Conservation (phyloP, 1,284 basidiomycete genomes). For the Moesziomyces parantarcticus region DNA sequence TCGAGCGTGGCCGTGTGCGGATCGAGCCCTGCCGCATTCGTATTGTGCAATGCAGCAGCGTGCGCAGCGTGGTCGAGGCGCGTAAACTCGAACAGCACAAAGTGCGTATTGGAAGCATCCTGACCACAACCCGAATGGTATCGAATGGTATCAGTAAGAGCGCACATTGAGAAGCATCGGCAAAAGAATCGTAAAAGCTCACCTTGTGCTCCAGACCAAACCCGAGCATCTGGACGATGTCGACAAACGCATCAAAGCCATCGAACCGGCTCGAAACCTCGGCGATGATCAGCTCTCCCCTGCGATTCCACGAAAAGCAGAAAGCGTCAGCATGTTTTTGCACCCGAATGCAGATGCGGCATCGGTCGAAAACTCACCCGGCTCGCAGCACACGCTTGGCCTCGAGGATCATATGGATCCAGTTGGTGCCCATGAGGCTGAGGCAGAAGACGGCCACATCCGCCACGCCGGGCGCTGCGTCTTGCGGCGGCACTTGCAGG, state of each 20-base stretch:
- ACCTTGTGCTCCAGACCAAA: conserved; percentile 83
- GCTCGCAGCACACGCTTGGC: conserved; percentile 84
- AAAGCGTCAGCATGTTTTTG: conserved; percentile 3
- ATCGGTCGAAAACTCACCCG: conserved; percentile 73
- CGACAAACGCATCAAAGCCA: conserved; percentile 76
- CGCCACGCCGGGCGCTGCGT: conserved; percentile 72
- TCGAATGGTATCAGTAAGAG: background rate
- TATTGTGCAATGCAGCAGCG: background rate
- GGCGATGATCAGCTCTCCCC: conserved; percentile 88
- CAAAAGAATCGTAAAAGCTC: background rate
- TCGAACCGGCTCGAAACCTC: conserved; percentile 76
- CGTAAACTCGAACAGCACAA: conserved; percentile 54
- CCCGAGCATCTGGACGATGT: conserved; percentile 79
- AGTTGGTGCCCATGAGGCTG: conserved; percentile 96
- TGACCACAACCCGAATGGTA: background rate
- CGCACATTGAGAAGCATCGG: background rate
- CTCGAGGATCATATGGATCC: conserved; percentile 89
- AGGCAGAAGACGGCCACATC: conserved; percentile 93
- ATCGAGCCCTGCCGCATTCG: background rate
- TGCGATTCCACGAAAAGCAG: conserved; percentile 64
- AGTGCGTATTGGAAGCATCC: conserved; percentile 57
- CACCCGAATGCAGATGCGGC: background rate
- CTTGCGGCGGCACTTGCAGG: background rate
- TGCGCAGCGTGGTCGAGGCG: conserved; percentile 21
- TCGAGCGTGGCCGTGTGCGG: conserved; percentile 39